Evolutionary conservation across 805 yeast genomes (phyloP), one percentile per base, ranked within the genome.

Genomic region (Dipodascus albidus): DNA sequence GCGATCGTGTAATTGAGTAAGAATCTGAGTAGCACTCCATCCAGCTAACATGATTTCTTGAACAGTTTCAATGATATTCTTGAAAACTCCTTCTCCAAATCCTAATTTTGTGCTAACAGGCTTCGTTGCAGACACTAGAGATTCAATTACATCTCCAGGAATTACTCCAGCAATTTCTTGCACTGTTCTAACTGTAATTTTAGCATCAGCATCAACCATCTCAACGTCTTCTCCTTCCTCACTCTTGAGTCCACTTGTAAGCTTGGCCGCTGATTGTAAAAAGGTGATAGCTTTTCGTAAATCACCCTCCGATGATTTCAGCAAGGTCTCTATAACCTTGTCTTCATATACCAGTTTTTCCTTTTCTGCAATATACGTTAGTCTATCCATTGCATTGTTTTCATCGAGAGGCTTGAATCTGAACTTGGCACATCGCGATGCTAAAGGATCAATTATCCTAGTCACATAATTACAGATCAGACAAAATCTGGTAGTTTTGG

Each of bases 401-500:
- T 80, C 76, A 62, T 86, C 90, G 55, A 93, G 74, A 42, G 85
- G 80, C 61, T 82, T 82, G 73, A 93, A 93, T 60, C 99, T 74
- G 68, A 93, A 93, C 67, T 93, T 93, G 44, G 97, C 87, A 70
- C 99, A 93, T 65, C 99, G 78, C 50, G 96, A 87, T 2, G 98
- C 96, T 55, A 93, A 71, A 1, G 99, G 99, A 62, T 91, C 98
- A 58, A 93, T 93, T 60, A 93, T 93, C 55, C 98, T 77, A 1
- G 99, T 93, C 57, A 93, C 93, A 70, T 93, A 93, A 67, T 93
- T 93, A 74, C 99, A 93, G 51, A 93, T 85, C 56, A 93, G 72
- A 67, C 98, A 93, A 70, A 93, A 93, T 61, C 99, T 77, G 1
- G 99, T 87, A 52, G 89, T 88, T 42, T 80, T 78, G 1, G 98